Evolutionary conservation across 345 rosid genomes (phyloP), one percentile per base, ranked within the genome.

Genomic region (Excoecaria cochinchinensis): DNA sequence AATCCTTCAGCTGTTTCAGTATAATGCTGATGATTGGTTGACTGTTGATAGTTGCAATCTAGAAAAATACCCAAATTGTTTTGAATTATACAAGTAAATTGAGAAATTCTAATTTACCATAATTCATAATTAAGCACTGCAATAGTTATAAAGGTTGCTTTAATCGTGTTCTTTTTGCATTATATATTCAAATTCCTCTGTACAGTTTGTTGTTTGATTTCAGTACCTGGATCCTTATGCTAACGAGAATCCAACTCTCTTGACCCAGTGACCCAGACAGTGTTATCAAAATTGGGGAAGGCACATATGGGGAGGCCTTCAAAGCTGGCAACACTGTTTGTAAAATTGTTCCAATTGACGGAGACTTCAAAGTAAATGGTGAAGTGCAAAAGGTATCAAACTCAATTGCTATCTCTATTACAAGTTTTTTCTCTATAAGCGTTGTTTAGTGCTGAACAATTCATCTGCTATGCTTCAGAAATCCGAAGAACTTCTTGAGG

Each of bases 261-360:
- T 76, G 57, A 40, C 48, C 47, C 89, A 95, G 98, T 88, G 86
- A 84, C 66, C 93, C 93, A 25, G 76, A 87, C 78, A 78, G 77
- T 81, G 88, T 95, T 76, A 75, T 73, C 76, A 95, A 95, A 88
- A 80, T 95, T 77, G 99, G 99, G 63, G 99, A 95, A 87, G 99
- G 99, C 70, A 95, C 98, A 57, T 95, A 79, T 78, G 99, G 99
- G 77, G 99, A 95, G 84, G 99, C 96, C 78, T 93, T 91, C 74
- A 82, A 78, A 69, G 92, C 90, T 61, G 99, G 99, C 31, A 77
- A 81, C 72, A 85, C 83, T 67, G 99, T 95, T 47, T 95, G 99
- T 82, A 95, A 95, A 87, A 85, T 95, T 81, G 99, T 95, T 80
- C 99, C 99, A 63, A 84, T 95, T 71, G 97, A 93, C 80, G 99